Evolutionary conservation across 2,329 filamentous ascomycete species (phyloP).

Genomic region (Ophiostoma tasmaniense): DNA sequence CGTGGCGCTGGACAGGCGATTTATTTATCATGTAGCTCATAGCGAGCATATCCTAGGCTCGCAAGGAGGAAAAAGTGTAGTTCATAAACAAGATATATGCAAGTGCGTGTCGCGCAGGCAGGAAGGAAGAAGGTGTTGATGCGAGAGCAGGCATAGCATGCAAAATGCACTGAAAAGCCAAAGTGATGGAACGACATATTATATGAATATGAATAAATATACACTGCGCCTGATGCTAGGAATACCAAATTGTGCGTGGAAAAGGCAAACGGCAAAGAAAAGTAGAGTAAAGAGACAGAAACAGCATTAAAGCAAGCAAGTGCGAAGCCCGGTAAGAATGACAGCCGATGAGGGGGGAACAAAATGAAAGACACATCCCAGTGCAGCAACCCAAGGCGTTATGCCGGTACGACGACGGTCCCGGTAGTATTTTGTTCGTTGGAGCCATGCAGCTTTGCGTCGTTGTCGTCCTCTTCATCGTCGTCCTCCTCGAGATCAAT

Average conservation of each 20-base stretch:
- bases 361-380: neutral
- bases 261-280: neutral
- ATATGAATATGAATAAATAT: neutral
- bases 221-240: constrained; percentile 2
- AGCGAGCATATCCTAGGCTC: neutral
- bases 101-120: neutral
- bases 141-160: neutral
- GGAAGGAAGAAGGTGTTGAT: neutral
- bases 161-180: neutral
- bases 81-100: neutral
- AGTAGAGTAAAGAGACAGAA: neutral
- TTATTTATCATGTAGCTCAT: neutral
- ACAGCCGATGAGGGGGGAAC: neutral
- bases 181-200: neutral
- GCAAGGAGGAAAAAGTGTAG: neutral
- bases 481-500: constrained; percentile 54
- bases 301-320: neutral
- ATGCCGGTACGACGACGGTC: neutral
- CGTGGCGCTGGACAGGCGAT: neutral
- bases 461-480: constrained; percentile 38
- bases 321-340: neutral
- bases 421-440: neutral
- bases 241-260: neutral
- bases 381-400: neutral
- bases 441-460: constrained; percentile 19